Evolutionary conservation across 768 basidiomycete species (phyloP), one percentile per base, ranked within the genome.

Genomic region (Termitomyces sp.): DNA sequence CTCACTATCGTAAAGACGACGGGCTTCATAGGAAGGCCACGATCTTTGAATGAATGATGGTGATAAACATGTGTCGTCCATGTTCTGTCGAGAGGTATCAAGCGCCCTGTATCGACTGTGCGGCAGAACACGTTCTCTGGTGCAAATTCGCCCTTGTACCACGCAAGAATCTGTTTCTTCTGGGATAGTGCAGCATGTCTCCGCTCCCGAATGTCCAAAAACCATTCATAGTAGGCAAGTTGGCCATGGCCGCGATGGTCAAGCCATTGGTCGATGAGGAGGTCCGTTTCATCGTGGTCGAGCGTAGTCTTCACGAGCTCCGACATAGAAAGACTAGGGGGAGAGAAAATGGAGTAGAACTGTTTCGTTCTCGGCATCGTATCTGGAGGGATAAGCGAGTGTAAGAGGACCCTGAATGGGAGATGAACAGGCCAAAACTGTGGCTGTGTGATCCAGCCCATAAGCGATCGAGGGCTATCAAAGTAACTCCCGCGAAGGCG

Each of bases 41-140:
- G 77, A 61, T 88, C 86, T 57, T 82, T 78, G 80, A 88, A 86
- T 3, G 86, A 84, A 57, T 81, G 77, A 57, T 90, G 88, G 66
- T 89, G 86, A 64, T 84, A 89, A 40, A 90, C 84, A 68, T 89
- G 85, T 8, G 87, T 90, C 30, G 84, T 86, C 88, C 88, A 90
- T 17, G 87, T 87, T 56, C 88, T 78, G 76, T 88, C 87, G 62
- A 90, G 81, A 42, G 88, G 88, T 55, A 90, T 88, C 64, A 90
- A 70, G 38, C 88, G 82, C 43, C 84, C 82, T 0, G 88, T 89
- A 66, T 90, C 88, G 55, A 90, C 82, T 2, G 88, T 90, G 53
- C 87, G 79, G 64, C 84, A 86, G 63, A 90, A 90, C 56, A 90
- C 78, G 66, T 90, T 88, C 66, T 90, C 88, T 41, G 88, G 88